Conservation (phyloP, 441 rosid species). For the Melastoma candidum region DNA sequence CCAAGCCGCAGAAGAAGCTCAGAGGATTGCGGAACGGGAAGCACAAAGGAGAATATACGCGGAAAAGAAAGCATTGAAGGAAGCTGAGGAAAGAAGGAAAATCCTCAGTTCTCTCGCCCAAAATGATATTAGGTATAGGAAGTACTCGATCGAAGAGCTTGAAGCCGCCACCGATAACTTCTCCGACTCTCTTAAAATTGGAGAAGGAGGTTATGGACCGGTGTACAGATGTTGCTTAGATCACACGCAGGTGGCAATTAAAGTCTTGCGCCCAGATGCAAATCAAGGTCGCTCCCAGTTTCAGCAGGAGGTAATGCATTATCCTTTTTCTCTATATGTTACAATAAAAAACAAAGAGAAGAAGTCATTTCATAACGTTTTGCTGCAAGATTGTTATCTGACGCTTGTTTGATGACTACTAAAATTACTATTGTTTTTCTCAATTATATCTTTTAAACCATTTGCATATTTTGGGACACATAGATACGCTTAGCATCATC, state of each 20-base stretch:
- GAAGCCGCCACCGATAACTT: constrained; percentile 10
- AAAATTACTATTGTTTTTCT: too few relatives aligned
- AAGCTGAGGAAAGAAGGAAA: constrained; percentile 3
- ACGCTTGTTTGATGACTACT: too few relatives aligned
- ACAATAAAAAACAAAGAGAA: too few relatives aligned
- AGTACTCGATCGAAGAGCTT: constrained; percentile 8
- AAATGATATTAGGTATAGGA: not conserved
- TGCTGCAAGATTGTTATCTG: too few relatives aligned
- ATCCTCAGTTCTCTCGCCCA: not conserved
- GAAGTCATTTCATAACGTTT: too few relatives aligned
- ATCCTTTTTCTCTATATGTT: not conserved
- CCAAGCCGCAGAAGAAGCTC: constrained; percentile 5
- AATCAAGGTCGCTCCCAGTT: constrained; percentile 11
- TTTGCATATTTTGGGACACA: too few relatives aligned
- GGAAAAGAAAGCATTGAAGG: constrained; percentile 5
- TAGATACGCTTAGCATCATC: too few relatives aligned
- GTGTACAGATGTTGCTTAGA: constrained; percentile 11
- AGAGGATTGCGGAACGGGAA: constrained; percentile 3
- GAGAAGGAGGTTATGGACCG: constrained; percentile 15
- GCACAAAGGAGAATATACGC: constrained; percentile 6
- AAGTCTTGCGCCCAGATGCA: constrained; percentile 8
- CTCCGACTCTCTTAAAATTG: constrained; percentile 1
- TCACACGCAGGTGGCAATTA: constrained; percentile 9
- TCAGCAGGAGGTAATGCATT: constrained; percentile 8
- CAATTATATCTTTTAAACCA: too few relatives aligned